phyloP scores from a whole-genome alignment of 1,284 basidiomycete species.

The Moniliella sp. region DNA sequence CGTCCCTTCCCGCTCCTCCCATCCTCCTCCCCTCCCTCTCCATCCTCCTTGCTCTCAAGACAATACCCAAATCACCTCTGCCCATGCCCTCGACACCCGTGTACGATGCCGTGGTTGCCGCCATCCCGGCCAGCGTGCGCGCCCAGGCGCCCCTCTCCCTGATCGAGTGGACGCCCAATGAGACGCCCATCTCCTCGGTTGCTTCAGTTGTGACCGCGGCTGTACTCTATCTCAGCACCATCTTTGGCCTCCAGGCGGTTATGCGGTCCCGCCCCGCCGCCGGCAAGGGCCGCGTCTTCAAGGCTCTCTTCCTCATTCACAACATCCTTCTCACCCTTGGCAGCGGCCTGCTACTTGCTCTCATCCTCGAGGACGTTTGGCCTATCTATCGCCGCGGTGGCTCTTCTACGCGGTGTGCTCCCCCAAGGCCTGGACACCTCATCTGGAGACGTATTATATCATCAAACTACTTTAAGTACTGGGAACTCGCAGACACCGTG shows the following conservation, averaged over 20 bases:
- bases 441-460: slow-evolving; percentile 50
- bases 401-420: slow-evolving; percentile 51
- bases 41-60: too few species aligned
- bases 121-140: too few species aligned
- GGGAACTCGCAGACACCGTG: slow-evolving; percentile 80
- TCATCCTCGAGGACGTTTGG: slow-evolving; percentile 55
- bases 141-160: too few species aligned
- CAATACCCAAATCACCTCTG: too few species aligned
- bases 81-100: too few species aligned
- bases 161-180: slow-evolving; percentile 13
- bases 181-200: slow-evolving; percentile 21
- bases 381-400: slow-evolving; percentile 15
- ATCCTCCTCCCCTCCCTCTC: too few species aligned
- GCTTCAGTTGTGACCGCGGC: slow-evolving; percentile 38
- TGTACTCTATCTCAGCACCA: slow-evolving; percentile 58
- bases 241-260: slow-evolving; percentile 66
- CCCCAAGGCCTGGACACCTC: slow-evolving; percentile 51
- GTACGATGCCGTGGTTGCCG: too few species aligned
- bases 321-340: slow-evolving; percentile 68
- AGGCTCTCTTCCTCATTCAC: slow-evolving; percentile 69
- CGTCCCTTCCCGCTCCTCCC: too few species aligned
- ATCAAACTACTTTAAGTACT: slow-evolving; percentile 10
- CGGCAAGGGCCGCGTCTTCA: slow-evolving; percentile 43
- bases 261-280: too few species aligned
- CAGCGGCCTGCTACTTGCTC: slow-evolving; percentile 54